phyloP scores from a whole-genome alignment of 495 filamentous ascomycete genomes.

The Copromyces sp. region DNA sequence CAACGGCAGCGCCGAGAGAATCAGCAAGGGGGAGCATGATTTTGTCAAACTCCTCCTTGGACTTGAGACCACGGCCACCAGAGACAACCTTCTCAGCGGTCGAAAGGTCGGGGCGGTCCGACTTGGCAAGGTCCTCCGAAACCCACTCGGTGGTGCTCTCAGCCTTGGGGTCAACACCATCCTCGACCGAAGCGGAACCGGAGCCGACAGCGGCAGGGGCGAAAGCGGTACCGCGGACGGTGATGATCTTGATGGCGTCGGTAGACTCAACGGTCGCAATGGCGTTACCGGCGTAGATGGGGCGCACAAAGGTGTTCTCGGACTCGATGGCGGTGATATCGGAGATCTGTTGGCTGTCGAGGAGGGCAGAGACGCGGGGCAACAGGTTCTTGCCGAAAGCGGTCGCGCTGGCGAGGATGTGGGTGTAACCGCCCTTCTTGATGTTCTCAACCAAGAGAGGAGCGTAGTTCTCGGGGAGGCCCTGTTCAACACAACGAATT shows the following conservation, averaged over 20 bases:
- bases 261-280: conserved; percentile 92
- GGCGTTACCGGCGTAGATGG: conserved; percentile 96
- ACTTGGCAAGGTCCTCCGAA: conserved; percentile 84
- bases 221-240: conserved; percentile 89
- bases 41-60: conserved; percentile 90
- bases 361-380: conserved; percentile 87
- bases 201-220: conserved; percentile 43
- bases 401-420: conserved; percentile 81
- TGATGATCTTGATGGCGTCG: conserved; percentile 80
- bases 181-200: conserved; percentile 48
- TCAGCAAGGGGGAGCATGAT: conserved; percentile 89
- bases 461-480: conserved; percentile 90
- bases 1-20: conserved; percentile 82
- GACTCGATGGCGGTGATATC: conserved; percentile 80
- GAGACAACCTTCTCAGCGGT: conserved; percentile 84
- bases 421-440: conserved; percentile 84
- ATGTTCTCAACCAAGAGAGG: conserved; percentile 89
- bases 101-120: conserved; percentile 88
- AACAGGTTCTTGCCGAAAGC: conserved; percentile 95
- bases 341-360: conserved; percentile 87
- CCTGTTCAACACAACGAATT: conserved; percentile 37
- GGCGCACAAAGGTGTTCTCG: conserved; percentile 91
- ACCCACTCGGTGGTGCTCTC: conserved; percentile 74
- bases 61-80: conserved; percentile 88
- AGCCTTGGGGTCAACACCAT: conserved; percentile 63